Base-by-base conservation (phyloP, 2,329 filamentous ascomycete genomes). In the Aciculosporium take region DNA sequence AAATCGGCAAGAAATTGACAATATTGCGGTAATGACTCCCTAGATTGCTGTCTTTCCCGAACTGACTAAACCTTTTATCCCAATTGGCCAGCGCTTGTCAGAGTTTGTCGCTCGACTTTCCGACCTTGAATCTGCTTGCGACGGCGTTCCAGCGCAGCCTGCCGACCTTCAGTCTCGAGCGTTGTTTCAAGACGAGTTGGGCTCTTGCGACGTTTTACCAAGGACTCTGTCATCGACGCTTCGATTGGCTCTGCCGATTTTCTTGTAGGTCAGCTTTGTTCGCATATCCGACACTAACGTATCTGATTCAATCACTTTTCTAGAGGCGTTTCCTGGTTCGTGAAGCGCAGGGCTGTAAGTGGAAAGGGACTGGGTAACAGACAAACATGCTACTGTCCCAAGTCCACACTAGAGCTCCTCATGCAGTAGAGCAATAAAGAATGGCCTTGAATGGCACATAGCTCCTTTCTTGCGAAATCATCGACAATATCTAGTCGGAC, bases 391-490 rank as follows among this genome's bases (percentile, higher is more conserved):
- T 20, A 33, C 31, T 12, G 31, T 18, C 10, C 17, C 48, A 83
- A 81, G 52, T 86, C 77, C 31, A 87, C 70, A 18, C 70, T 65
- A 9, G 69, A 62, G 48, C 80, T 68, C n/a, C 64, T 60, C 37
- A 86, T 72, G 50, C 72, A 79, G 44, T 81, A 62, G 6, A 75
- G 62, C 9, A 87, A 62, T n/a, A 87, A 57, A 0, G 80, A 80
- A 51, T 88, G 81, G 24, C 81, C 81, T 48, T 87, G 79, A 24
- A 87, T 70, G 18, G 81, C 63, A 54, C 86, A 87, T 9, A 80
- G 66, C 53, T 85, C 81, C 45, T 74, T 75, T 18, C 83, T 81
- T 3, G 79, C 80, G 58, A 83, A 87, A 53, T 87, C 83, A 31
- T 82, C 80, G 4, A 86, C 73, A 2, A 87, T 69, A 49, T 84